Evolutionary conservation across 306 rosid genomes (phyloP).

Genomic region (Sphenostylis stenocarpa): DNA sequence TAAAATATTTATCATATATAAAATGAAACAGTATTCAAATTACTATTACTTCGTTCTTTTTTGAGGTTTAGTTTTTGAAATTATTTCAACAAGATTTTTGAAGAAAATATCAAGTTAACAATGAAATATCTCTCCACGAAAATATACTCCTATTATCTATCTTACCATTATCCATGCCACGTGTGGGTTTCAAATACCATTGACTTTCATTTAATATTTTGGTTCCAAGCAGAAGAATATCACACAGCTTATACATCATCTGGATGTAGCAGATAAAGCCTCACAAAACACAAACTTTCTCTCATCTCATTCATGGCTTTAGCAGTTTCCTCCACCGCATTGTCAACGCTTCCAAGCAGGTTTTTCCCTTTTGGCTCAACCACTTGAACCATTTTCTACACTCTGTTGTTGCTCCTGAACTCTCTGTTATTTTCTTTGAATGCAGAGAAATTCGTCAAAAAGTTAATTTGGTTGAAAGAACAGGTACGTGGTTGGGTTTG

Average conservation of each 20-base stretch:
- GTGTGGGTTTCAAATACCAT: constrained; percentile 19
- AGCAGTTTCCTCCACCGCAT: constrained; percentile 62
- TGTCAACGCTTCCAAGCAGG: constrained; percentile 63
- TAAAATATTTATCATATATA: no score
- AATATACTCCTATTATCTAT: background rate
- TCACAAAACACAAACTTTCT: background rate
- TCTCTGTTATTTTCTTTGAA: constrained; percentile 5
- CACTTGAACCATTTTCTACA: background rate
- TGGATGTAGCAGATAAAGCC: constrained; percentile 32
- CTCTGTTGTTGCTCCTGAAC: background rate
- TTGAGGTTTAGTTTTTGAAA: no score
- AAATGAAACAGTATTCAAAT: no score
- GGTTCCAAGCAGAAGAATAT: constrained; percentile 9
- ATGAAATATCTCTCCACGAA: no score
- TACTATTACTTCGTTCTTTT: no score
- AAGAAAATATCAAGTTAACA: no score
- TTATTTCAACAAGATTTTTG: no score
- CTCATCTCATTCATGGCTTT: constrained; percentile 58
- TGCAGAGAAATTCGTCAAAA: constrained; percentile 46
- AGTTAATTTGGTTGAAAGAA: constrained; percentile 27
- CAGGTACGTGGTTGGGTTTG: constrained; percentile 27
- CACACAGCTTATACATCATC: constrained; percentile 8
- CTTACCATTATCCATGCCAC: background rate
- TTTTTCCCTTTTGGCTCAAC: constrained; percentile 5
- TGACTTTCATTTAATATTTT: background rate